phyloP scores from a whole-genome alignment of 2,329 filamentous ascomycete genomes.

The Talaromyces sp. region DNA sequence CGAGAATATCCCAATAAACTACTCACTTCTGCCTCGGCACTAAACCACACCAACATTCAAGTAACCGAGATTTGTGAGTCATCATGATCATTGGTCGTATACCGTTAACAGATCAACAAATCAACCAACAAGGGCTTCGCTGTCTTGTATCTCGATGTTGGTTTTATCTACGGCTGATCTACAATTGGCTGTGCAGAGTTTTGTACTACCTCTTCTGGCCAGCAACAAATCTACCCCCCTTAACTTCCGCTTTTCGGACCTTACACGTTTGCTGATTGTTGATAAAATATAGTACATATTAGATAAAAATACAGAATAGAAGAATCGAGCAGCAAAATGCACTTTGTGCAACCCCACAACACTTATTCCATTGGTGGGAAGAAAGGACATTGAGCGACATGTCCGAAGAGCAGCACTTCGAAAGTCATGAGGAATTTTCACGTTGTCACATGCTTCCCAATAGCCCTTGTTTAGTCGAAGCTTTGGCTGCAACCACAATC shows the following conservation, averaged over 20 bases:
- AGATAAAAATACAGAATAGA: not conserved
- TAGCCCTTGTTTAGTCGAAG: constrained; percentile 36
- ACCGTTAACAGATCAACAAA: not conserved
- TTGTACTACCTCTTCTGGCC: not conserved
- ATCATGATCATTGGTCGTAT: not conserved
- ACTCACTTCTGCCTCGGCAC: not conserved
- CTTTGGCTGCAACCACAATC: constrained; percentile 34
- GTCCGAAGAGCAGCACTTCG: not conserved
- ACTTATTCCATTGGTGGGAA: not conserved
- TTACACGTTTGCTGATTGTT: not conserved
- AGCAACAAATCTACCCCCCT: not conserved
- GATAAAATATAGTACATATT: not conserved
- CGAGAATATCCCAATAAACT: not conserved
- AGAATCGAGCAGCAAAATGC: not conserved
- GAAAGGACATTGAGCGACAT: not conserved
- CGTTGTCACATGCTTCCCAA: constrained; percentile 26
- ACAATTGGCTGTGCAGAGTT: not conserved
- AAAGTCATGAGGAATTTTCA: not conserved
- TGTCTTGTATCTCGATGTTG: not conserved
- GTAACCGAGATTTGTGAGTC: not conserved
- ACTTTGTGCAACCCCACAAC: not conserved
- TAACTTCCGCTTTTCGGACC: not conserved
- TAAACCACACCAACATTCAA: not conserved
- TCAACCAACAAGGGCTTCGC: not conserved
- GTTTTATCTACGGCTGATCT: not conserved